A percentile compares a stretch with the other conserved stretches of the same genome.
Conservation (phyloP, 768 basidiomycete species). For the Asterophora parasitica region DNA sequence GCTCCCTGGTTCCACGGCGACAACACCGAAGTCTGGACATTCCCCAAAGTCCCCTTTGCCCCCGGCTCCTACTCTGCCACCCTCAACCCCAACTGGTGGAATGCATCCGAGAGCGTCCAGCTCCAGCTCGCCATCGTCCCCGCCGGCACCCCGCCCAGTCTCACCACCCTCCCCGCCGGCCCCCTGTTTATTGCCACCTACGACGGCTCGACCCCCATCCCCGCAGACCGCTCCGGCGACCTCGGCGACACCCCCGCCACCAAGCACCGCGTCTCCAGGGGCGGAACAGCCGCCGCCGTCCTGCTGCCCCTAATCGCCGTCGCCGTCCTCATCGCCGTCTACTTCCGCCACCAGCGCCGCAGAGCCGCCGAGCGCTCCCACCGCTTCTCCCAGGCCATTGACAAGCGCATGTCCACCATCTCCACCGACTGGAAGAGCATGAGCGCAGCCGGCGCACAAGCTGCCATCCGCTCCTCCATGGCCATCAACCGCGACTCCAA, state of each 20-base stretch:
- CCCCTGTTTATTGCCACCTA: conserved; percentile 70
- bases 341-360: conserved; percentile 50
- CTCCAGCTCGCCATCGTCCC: conserved; percentile 62
- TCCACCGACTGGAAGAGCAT: conserved; percentile 75
- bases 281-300: conserved; percentile 63
- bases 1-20: conserved; percentile 39
- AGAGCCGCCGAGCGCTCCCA: conserved; percentile 47
- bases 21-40: conserved; percentile 37
- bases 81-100: conserved; percentile 70
- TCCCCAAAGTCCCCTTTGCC: conserved; percentile 40
- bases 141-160: conserved; percentile 44
- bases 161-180: conserved; percentile 52
- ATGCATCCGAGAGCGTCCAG: conserved; percentile 38
- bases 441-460: conserved; percentile 62
- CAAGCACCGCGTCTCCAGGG: conserved; percentile 32
- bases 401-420: conserved; percentile 82
- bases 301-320: conserved; percentile 59
- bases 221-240: conserved; percentile 35
- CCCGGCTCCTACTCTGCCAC: conserved; percentile 44
- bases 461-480: conserved; percentile 68
- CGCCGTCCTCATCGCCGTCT: conserved; percentile 36
- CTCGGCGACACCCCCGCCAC: conserved; percentile 34
- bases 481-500: conserved; percentile 35
- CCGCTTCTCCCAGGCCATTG: conserved; percentile 61
- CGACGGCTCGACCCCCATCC: conserved; percentile 33